Evolutionary conservation across 1,284 basidiomycete species (phyloP).

Genomic region (Neonothopanus nambi): DNA sequence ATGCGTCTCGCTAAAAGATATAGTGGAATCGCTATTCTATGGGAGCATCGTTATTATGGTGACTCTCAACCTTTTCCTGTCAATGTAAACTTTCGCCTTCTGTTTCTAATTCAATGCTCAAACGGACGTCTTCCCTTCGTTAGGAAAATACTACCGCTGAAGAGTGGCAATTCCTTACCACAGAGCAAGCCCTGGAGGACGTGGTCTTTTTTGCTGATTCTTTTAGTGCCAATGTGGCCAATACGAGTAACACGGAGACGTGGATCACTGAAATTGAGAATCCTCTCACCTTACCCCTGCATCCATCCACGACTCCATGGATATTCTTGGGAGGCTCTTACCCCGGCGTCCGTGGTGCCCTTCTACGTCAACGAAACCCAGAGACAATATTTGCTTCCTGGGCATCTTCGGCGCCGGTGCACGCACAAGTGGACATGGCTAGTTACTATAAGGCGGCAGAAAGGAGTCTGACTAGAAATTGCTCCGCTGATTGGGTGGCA

Average conservation of each 20-base stretch:
- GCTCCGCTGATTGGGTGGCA: slow-evolving; percentile 52
- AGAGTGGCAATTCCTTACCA: slow-evolving; percentile 57
- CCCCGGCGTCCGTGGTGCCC: slow-evolving; percentile 42
- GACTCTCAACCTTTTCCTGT: slow-evolving; percentile 52
- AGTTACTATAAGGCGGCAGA: slow-evolving; percentile 52
- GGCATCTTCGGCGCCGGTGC: slow-evolving; percentile 51
- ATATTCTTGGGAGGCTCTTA: slow-evolving; percentile 51
- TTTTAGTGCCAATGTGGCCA: slow-evolving; percentile 33
- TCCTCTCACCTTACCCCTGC: slow-evolving; percentile 31
- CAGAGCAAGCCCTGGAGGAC: slow-evolving; percentile 59
- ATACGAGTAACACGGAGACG: neutral
- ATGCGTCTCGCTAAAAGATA: slow-evolving; percentile 50
- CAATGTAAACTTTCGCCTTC: slow-evolving; percentile 32
- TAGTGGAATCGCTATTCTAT: slow-evolving; percentile 49
- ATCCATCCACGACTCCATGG: slow-evolving; percentile 46
- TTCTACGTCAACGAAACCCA: slow-evolving; percentile 46
- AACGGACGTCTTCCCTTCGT: neutral
- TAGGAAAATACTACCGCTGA: slow-evolving; percentile 49
- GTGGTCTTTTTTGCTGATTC: slow-evolving; percentile 56
- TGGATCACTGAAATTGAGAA: slow-evolving; percentile 19
- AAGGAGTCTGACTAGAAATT: slow-evolving; percentile 50
- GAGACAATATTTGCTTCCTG: slow-evolving; percentile 47
- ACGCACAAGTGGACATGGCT: slow-evolving; percentile 51
- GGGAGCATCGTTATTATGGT: slow-evolving; percentile 62
- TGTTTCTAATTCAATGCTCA: neutral